phyloP scores from a whole-genome alignment of 73 alveolate species.

The Blepharisma stoltei region DNA sequence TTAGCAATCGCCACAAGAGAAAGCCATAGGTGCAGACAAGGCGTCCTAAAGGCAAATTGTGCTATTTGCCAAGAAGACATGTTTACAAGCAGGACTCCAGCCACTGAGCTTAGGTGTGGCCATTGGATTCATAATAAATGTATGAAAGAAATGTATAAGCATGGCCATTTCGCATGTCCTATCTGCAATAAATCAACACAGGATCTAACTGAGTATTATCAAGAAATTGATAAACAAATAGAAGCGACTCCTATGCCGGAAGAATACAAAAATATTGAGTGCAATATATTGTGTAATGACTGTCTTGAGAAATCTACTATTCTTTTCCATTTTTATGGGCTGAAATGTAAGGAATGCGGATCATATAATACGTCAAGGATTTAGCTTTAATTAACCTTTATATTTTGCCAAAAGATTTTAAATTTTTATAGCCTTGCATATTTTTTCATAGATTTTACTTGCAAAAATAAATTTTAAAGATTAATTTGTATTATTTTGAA shows the following conservation, averaged over 20 bases:
- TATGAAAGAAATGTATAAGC: slow-evolving; percentile 22
- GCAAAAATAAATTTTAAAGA: no score
- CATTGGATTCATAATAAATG: slow-evolving; percentile 69
- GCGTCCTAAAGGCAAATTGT: slow-evolving; percentile 48
- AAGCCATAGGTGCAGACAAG: slow-evolving; percentile 49
- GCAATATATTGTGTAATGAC: slow-evolving; percentile 20
- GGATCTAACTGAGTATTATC: not conserved
- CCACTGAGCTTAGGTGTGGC: slow-evolving; percentile 52
- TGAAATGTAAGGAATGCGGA: slow-evolving; percentile 1
- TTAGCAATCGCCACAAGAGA: slow-evolving; percentile 34
- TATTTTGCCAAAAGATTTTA: no score
- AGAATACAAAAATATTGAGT: slow-evolving; percentile 17
- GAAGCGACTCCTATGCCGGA: slow-evolving; percentile 31
- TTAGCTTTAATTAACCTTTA: not conserved
- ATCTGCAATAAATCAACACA: slow-evolving; percentile 40
- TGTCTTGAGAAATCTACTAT: not conserved
- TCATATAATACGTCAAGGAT: slow-evolving; percentile 28
- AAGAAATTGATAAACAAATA: slow-evolving; percentile 22
- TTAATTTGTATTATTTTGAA: no score
- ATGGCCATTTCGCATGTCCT: slow-evolving; percentile 37
- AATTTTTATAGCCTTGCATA: no score
- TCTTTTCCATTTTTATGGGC: slow-evolving; percentile 4
- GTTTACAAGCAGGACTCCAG: slow-evolving; percentile 47
- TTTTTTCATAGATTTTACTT: no score
- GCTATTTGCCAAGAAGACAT: slow-evolving; percentile 66